These are phyloP conservation scores for Limnomonas spitsbergensis DNA, from an alignment of 139 green algal genomes.

Conservation along the genomic window DNA sequence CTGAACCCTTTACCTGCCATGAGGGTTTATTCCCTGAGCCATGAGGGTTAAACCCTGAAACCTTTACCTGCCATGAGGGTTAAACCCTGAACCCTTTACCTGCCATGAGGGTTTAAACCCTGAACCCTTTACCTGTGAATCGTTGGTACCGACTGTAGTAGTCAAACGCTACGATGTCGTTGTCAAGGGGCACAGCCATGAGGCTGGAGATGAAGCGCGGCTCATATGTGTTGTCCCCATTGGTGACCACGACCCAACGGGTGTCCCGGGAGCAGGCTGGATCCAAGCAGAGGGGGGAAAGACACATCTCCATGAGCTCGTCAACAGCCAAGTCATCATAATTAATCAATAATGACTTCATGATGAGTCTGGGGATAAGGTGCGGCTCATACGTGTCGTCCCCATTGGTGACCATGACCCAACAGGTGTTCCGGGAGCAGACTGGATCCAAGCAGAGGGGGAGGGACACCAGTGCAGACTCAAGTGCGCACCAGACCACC, in stretches of 20 bases:
- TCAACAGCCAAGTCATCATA: background rate
- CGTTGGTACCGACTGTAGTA: constrained; percentile 81
- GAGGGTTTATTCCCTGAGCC: too few relatives aligned
- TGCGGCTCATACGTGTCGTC: constrained; percentile 74
- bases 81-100: too few relatives aligned
- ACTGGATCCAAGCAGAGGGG: constrained; percentile 32
- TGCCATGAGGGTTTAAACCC: too few relatives aligned
- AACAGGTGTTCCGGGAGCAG: constrained; percentile 57
- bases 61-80: too few relatives aligned
- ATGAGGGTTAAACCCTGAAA: too few relatives aligned
- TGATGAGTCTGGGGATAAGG: constrained; percentile 37
- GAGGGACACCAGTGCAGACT: too few relatives aligned
- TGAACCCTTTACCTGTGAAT: constrained; percentile 61
- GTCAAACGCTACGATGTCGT: constrained; percentile 72
- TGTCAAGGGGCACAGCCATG: constrained; percentile 13
- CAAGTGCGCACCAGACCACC: too few relatives aligned
- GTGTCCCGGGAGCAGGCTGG: constrained; percentile 62
- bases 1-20: too few relatives aligned
- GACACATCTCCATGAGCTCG: background rate
- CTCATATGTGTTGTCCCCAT: constrained; percentile 85
- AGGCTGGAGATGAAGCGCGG: constrained; percentile 45
- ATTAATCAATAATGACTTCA: background rate
- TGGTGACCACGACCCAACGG: constrained; percentile 75
- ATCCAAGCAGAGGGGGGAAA: background rate
- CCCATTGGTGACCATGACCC: constrained; percentile 80